These are phyloP conservation scores for Trypanosoma theileri DNA, from an alignment of 208 protist species.

Conservation along the genomic window DNA sequence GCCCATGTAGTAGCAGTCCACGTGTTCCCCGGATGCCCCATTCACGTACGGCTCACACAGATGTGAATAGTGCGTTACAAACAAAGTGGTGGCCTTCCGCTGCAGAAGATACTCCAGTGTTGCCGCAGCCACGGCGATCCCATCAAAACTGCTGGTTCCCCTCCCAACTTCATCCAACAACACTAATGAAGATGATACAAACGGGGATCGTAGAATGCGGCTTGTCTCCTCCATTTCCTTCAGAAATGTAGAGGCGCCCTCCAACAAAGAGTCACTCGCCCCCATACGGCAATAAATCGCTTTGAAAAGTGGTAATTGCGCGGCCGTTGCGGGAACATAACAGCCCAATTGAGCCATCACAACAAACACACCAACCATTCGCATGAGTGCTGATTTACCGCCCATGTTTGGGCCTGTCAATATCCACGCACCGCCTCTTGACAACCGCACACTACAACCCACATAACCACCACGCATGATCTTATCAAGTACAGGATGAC, in stretches of 20 bases:
- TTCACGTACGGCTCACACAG: slow-evolving; percentile 75
- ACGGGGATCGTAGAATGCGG: slow-evolving; percentile 79
- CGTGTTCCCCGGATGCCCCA: slow-evolving; percentile 6
- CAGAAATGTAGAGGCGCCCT: slow-evolving; percentile 95
- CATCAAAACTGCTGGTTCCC: slow-evolving; percentile 95
- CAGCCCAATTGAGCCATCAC: slow-evolving; percentile 95
- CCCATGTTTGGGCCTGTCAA: slow-evolving; percentile 96
- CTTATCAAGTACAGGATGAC: slow-evolving; percentile 73
- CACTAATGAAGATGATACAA: slow-evolving; percentile 86
- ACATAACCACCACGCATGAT: slow-evolving; percentile 66
- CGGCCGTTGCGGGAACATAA: slow-evolving; percentile 90
- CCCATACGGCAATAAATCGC: slow-evolving; percentile 94
- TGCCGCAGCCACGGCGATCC: slow-evolving; percentile 90
- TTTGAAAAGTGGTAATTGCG: slow-evolving; percentile 83
- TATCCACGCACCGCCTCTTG: slow-evolving; percentile 60
- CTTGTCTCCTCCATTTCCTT: slow-evolving; percentile 97
- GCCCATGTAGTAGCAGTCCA: slow-evolving; percentile 87
- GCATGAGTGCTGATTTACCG: slow-evolving; percentile 93
- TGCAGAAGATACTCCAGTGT: slow-evolving; percentile 90
- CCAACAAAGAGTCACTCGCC: slow-evolving; percentile 88
- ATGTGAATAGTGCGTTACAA: slow-evolving; percentile 95
- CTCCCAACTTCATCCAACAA: slow-evolving; percentile 97
- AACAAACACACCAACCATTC: slow-evolving; percentile 90
- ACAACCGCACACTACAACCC: slow-evolving; percentile 54
- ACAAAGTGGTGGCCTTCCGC: slow-evolving; percentile 77